Base-by-base conservation (phyloP, 225 moss, liverwort and hornwort species). In the Straminergon stramineum region DNA sequence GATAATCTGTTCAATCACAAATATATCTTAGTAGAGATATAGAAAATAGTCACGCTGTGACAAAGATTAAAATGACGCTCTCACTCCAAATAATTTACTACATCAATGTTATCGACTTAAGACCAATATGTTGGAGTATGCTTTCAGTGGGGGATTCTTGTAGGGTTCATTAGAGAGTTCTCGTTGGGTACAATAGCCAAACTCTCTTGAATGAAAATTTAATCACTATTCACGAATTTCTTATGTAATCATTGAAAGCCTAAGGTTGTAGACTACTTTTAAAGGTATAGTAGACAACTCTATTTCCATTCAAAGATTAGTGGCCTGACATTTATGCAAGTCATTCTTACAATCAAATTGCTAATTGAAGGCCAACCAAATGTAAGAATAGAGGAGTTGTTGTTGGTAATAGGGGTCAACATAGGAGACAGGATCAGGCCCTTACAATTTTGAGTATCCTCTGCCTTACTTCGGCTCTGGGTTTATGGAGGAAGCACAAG, bases 1-100 rank as follows among this genome's bases (percentile, higher is more conserved):
- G 94, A 95, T 91, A 99, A 95, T 90, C 97, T 97, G 91, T 58
- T 85, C 88, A 76, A 27, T 84, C 84, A 64, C 74, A 90, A 34
- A 61, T 22, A 4, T 8, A 41, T 64, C 60, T 52, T 75, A 67
- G 55, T 56, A 22, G 28, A 60, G 24, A 27, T 55, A 57, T 11
- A 66, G 7, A 71, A 52, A 58, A 55, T n/a, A 74, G 43, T 71
- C 21, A 75, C 8, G 41, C 57, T 75, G 37, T 55, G 30, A 73
- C 78, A 71, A 62, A 56, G 8, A n/a, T 68, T 10, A 13, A 85
- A 63, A 56, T 17, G 31, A 69, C 48, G 9, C 66, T 37, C 63
- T 78, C 75, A 34, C 37, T 56, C 60, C 55, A 67, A 83, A 45
- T 53, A 64, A 39, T 84, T 34, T 43, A 51, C 31, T 81, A 31